Conservation (phyloP, 805 yeast genomes). For the Kodamaea restingae region DNA sequence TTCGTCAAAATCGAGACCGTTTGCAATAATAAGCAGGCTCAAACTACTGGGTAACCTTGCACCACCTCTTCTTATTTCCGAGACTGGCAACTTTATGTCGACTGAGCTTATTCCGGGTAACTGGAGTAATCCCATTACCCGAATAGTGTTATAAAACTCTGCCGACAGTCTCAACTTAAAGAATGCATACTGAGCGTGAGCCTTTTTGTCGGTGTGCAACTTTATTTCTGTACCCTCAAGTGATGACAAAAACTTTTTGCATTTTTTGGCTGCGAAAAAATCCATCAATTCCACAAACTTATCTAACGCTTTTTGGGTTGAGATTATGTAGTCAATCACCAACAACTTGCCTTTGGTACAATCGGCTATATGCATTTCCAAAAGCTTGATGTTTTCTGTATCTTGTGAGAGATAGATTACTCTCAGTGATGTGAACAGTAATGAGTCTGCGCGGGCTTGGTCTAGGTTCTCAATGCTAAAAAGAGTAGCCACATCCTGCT, state of each 20-base stretch:
- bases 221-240: slow-evolving; percentile 7
- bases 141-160: slow-evolving; percentile 5
- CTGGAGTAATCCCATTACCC: slow-evolving; percentile 8
- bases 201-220: slow-evolving; percentile 3
- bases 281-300: slow-evolving; percentile 5
- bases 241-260: not conserved
- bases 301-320: slow-evolving; percentile 3
- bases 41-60: slow-evolving; percentile 7
- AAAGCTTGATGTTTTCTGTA: too few species aligned
- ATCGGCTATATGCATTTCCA: too few species aligned
- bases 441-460: too few species aligned
- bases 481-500: too few species aligned
- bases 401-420: too few species aligned
- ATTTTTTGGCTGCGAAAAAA: slow-evolving; percentile 1
- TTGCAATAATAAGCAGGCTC: slow-evolving; percentile 8
- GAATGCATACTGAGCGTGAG: slow-evolving; percentile 5
- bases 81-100: not conserved
- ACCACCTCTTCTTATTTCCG: not conserved
- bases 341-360: not conserved
- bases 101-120: slow-evolving; percentile 1
- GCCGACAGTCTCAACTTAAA: slow-evolving; percentile 6
- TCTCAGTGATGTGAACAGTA: too few species aligned
- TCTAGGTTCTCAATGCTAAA: too few species aligned
- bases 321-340: slow-evolving; percentile 8
- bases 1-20: slow-evolving; percentile 11